Conservation (phyloP, 371 early-diverging fungal species). For the Gilbertella persicaria region DNA sequence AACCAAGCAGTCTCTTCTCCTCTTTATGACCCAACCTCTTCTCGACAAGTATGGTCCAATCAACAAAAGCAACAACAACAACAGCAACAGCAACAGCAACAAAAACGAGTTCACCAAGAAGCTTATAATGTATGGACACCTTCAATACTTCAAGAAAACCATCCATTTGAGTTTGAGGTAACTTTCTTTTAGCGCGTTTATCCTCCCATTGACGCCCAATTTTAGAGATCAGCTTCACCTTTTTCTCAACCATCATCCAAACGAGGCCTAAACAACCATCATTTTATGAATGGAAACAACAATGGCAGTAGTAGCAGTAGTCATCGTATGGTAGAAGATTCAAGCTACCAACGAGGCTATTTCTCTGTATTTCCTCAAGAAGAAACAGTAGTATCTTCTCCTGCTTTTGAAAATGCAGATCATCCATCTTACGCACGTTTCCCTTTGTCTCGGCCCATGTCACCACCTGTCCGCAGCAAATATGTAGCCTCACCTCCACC, state of each 20-base stretch:
- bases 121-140: conserved; percentile 13
- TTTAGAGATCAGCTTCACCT: conserved; percentile 5
- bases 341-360: conserved; percentile 1
- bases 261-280: conserved; percentile 2
- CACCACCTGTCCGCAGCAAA: conserved; percentile 32
- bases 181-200: not conserved
- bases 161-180: not conserved
- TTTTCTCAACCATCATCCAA: conserved; percentile 6
- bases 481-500: conserved; percentile 40
- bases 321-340: conserved; percentile 1
- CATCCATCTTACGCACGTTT: conserved; percentile 19
- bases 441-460: conserved; percentile 29
- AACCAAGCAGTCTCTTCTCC: conserved; percentile 16
- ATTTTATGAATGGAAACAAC: not conserved
- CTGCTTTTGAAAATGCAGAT: conserved; percentile 12
- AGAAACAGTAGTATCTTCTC: not conserved
- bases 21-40: conserved; percentile 20
- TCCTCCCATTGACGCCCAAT: too few relatives aligned
- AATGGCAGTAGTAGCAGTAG: not conserved
- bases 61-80: conserved; percentile 4
- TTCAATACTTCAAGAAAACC: conserved; percentile 6
- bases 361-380: conserved; percentile 4
- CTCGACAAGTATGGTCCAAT: conserved; percentile 23
- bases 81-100: conserved; percentile 4
- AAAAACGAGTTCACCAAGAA: not conserved